A percentile compares a stretch with the other conserved stretches of the same genome.
phyloP scores from a whole-genome alignment of 2,329 filamentous ascomycete species.

The Aspergillus spinulosporus region DNA sequence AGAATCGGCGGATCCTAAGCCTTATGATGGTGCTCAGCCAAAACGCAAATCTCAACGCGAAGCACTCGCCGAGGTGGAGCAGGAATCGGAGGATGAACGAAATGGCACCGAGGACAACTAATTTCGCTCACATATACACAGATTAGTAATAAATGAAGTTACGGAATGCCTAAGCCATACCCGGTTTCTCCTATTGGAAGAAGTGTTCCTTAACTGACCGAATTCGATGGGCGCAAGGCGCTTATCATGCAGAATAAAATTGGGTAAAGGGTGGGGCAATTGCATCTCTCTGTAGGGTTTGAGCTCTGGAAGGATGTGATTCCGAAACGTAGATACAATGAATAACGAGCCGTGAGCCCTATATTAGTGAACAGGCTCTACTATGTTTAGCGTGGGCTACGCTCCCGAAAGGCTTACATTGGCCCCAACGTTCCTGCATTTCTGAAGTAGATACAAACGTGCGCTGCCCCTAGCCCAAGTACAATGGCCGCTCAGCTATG shows the following conservation, averaged over 20 bases:
- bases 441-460: not conserved
- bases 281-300: too few species aligned
- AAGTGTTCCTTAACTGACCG: too few species aligned
- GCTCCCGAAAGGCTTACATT: not conserved
- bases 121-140: not conserved
- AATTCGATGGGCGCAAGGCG: too few species aligned
- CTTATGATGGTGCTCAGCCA: constrained; percentile 9
- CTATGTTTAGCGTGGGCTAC: too few species aligned
- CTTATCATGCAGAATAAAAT: too few species aligned
- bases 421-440: constrained; percentile 1
- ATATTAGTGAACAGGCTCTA: too few species aligned
- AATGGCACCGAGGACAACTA: constrained; percentile 27
- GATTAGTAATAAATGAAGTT: not conserved
- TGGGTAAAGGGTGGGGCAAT: too few species aligned
- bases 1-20: constrained; percentile 12
- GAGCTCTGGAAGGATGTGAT: not conserved
- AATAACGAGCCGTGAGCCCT: too few species aligned
- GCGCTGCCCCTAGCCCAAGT: not conserved
- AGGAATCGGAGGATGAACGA: constrained; percentile 33
- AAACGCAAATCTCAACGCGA: constrained; percentile 29
- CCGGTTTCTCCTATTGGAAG: too few species aligned
- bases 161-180: not conserved
- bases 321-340: too few species aligned
- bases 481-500: not conserved
- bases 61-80: constrained; percentile 36